phyloP scores from a whole-genome alignment of 2,329 filamentous ascomycete species.

The Monilinia laxa region DNA sequence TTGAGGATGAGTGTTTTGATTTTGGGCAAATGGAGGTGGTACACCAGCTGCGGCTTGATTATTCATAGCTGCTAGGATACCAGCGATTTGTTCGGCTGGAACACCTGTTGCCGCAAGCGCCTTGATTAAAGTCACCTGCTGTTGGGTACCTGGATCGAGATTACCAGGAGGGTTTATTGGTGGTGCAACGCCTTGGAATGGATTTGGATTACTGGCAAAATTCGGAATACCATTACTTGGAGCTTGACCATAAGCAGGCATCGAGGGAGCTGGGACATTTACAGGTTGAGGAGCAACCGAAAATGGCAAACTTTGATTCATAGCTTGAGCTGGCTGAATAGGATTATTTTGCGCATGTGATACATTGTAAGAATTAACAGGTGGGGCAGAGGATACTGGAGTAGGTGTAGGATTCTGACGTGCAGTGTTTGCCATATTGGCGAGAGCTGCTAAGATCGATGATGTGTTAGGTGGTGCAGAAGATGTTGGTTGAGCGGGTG shows the following conservation, averaged over 20 bases:
- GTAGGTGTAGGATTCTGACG: slow-evolving; percentile 61
- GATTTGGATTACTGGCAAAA: slow-evolving; percentile 42
- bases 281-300: slow-evolving; percentile 55
- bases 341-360: slow-evolving; percentile 48
- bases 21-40: slow-evolving; percentile 36
- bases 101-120: slow-evolving; percentile 73
- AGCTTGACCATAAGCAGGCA: slow-evolving; percentile 36
- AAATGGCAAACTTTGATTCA: slow-evolving; percentile 36
- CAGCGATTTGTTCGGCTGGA: slow-evolving; percentile 68
- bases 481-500: slow-evolving; percentile 46
- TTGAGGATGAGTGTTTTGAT: slow-evolving; percentile 40
- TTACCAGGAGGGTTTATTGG: slow-evolving; percentile 42
- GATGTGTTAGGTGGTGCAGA: slow-evolving; percentile 54
- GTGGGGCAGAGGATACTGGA: slow-evolving; percentile 36
- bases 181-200: slow-evolving; percentile 42
- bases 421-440: slow-evolving; percentile 61
- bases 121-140: slow-evolving; percentile 74
- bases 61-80: slow-evolving; percentile 46
- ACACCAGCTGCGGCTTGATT: slow-evolving; percentile 35
- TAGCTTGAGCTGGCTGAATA: slow-evolving; percentile 38
- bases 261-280: slow-evolving; percentile 50
- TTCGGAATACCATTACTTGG: slow-evolving; percentile 44
- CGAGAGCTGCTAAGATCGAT: slow-evolving; percentile 74
- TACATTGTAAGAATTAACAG: slow-evolving; percentile 45
- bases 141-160: slow-evolving; percentile 57